Conservation (phyloP, 371 early-diverging fungal species). For the Rhizopus microsporus region DNA sequence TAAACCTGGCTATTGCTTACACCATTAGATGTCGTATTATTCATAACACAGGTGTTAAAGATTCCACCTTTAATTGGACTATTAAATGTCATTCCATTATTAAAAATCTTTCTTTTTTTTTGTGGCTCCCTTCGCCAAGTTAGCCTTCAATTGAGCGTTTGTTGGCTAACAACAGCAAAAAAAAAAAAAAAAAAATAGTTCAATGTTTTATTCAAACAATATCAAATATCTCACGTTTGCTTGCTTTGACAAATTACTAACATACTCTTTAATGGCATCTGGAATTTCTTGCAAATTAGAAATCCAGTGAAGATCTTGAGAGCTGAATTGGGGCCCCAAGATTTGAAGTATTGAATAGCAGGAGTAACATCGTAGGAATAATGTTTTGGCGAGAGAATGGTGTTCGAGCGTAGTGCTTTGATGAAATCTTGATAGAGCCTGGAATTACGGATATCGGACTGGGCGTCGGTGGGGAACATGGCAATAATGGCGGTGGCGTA, state of each 20-base stretch:
- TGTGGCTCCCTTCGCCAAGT: slow-evolving; percentile 3
- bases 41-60: slow-evolving; percentile 1
- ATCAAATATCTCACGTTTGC: slow-evolving; percentile 2
- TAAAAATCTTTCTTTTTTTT: slow-evolving; percentile 4
- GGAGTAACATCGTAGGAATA: no score
- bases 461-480: no score
- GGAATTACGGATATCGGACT: no score
- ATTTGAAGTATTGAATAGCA: no score
- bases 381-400: no score
- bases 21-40: slow-evolving; percentile 1
- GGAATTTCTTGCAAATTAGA: slow-evolving; percentile 5
- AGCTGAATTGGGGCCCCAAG: no score
- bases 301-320: slow-evolving; percentile 2
- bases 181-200: no score
- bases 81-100: slow-evolving; percentile 5
- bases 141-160: slow-evolving; percentile 3
- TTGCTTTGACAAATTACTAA: background rate
- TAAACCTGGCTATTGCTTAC: slow-evolving; percentile 6
- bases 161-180: slow-evolving; percentile 6
- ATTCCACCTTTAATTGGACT: slow-evolving; percentile 1
- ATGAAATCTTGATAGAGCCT: no score
- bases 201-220: slow-evolving; percentile 5
- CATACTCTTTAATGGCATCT: slow-evolving; percentile 1
- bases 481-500: no score
- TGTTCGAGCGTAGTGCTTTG: no score